Evolutionary conservation across 352 stramenopile genomes (phyloP), one percentile per base, ranked within the genome.

Genomic region (Discostella stelligera): DNA sequence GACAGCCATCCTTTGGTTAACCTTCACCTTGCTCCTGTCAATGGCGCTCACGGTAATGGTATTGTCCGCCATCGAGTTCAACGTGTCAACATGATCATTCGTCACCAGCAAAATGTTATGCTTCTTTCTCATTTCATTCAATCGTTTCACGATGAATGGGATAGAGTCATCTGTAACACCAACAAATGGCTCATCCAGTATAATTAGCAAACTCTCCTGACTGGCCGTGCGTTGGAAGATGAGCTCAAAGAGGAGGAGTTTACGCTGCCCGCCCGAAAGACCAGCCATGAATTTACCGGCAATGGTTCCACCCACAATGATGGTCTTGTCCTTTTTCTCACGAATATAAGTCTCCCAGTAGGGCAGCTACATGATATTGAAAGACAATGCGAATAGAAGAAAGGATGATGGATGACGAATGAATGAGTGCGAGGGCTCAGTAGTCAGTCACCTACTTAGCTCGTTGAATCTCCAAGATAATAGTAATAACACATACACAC

Each of bases 121-220:
- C n/a, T n/a, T n/a, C n/a, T n/a, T n/a, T n/a, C 77, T 60, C 78
- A 90, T 81, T 53, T 80, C 56, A 61, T 81, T 77, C 3, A 90
- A 67, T 25, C 84, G 78, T 0, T 66, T 63, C 2, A 82, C 52
- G 49, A 90, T 86, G 25, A 82, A 90, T 1, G 84, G 82, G n/a
- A 90, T 70, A 75, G 89, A 90, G 61, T 90, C 82, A 74, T 89
- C 81, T 9, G 84, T 89, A 0, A 90, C 81, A 32, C 81, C 84
- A 32, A 81, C 81, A 73, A 90, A 90, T 13, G 84, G 84, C 63
- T 90, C 84, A 74, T 90, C 84, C 11, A 90, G 37, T 3, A 83
- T 70, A 54, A 90, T 84, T 9, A 90, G 50, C 0, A 90, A 25
- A 62, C 84, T 73, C 13, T 69, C 59, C 52, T 90, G 78, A 0